phyloP scores from a whole-genome alignment of 2,329 filamentous ascomycete species.

The Paraphoma sp. region DNA sequence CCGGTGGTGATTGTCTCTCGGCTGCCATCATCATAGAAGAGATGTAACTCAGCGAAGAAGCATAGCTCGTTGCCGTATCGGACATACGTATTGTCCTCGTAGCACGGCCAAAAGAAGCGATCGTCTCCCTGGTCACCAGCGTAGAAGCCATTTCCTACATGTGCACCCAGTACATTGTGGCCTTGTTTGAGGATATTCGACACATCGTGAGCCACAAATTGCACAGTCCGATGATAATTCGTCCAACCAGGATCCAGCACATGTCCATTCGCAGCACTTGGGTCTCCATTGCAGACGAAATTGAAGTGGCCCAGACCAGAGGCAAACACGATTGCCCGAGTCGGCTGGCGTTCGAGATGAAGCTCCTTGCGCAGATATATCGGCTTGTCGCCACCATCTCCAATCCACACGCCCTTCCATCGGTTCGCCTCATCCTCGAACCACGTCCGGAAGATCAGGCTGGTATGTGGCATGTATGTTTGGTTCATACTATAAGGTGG shows the following conservation, averaged over 20 bases:
- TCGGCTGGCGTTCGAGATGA: slow-evolving; percentile 35
- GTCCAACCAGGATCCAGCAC: slow-evolving; percentile 47
- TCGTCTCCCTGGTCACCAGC: slow-evolving; percentile 51
- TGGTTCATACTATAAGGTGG: slow-evolving; percentile 54
- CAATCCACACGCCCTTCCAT: slow-evolving; percentile 53
- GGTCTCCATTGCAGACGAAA: slow-evolving; percentile 45
- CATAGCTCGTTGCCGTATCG: slow-evolving; percentile 47
- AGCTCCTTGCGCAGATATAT: slow-evolving; percentile 49
- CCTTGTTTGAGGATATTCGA: slow-evolving; percentile 41
- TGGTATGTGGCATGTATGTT: slow-evolving; percentile 52
- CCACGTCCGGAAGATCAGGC: slow-evolving; percentile 52
- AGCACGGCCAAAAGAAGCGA: slow-evolving; percentile 53
- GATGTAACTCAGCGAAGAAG: slow-evolving; percentile 51
- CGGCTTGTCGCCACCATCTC: slow-evolving; percentile 50
- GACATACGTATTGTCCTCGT: slow-evolving; percentile 52
- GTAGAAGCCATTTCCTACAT: slow-evolving; percentile 54
- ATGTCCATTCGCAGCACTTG: slow-evolving; percentile 41
- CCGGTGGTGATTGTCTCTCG: slow-evolving; percentile 47
- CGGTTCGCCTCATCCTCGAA: slow-evolving; percentile 50
- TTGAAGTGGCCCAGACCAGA: slow-evolving; percentile 53
- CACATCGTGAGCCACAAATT: slow-evolving; percentile 54
- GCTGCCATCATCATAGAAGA: slow-evolving; percentile 47
- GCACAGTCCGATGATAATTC: slow-evolving; percentile 51
- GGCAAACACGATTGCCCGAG: slow-evolving; percentile 46
- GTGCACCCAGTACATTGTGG: slow-evolving; percentile 47